Conservation (phyloP, 257 asterid genomes). For the Haberlea rhodopensis region DNA sequence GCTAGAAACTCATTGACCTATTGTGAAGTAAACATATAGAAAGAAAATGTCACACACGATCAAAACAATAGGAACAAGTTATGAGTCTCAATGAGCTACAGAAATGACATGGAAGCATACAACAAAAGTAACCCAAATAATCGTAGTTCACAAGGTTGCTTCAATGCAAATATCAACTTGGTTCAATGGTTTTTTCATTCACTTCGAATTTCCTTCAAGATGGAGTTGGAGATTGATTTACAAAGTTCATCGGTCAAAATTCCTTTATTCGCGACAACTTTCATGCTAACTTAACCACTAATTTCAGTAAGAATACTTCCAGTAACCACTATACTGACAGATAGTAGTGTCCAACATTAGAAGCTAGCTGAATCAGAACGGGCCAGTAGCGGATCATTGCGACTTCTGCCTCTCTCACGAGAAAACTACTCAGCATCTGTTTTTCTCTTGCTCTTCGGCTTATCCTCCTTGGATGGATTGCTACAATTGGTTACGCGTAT, state of each 20-base stretch:
- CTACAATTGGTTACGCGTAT: too few relatives aligned
- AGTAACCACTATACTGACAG: background rate
- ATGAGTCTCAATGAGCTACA: background rate
- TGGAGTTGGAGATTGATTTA: background rate
- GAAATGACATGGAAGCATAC: background rate
- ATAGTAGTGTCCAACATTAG: background rate
- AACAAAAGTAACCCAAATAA: too few relatives aligned
- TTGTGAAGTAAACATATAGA: constrained; percentile 14
- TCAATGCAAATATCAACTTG: background rate
- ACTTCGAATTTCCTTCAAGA: background rate
- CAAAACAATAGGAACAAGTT: constrained; percentile 16
- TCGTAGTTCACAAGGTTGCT: background rate
- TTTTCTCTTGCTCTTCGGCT: too few relatives aligned
- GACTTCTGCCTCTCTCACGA: too few relatives aligned
- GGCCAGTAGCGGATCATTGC: too few relatives aligned
- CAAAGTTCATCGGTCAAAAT: background rate
- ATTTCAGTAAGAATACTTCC: background rate
- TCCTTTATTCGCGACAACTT: background rate
- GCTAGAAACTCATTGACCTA: constrained; percentile 96
- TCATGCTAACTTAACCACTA: background rate
- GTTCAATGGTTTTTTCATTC: background rate
- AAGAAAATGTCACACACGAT: constrained; percentile 14
- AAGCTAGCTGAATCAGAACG: too few relatives aligned
- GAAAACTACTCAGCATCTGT: too few relatives aligned
- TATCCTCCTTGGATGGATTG: too few relatives aligned